Conservation (phyloP, 768 basidiomycete species). For the Leccinum boreale region DNA sequence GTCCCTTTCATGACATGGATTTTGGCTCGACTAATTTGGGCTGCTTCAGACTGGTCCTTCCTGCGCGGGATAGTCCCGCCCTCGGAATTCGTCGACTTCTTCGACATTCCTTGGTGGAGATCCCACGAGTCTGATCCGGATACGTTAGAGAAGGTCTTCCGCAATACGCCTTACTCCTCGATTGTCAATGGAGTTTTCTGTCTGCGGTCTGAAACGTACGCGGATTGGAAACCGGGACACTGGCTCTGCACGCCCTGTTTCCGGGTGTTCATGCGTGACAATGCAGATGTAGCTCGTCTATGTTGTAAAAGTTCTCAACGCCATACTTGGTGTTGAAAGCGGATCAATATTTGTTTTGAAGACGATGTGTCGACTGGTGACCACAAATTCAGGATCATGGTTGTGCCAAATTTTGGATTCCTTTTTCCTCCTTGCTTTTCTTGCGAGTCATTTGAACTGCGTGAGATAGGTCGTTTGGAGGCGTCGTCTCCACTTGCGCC, state of each 20-base stretch:
- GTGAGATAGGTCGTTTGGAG: too few relatives aligned
- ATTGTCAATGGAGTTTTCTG: slow-evolving; percentile 1
- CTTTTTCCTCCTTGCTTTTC: neutral
- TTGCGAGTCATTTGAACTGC: neutral
- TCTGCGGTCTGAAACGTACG: slow-evolving; percentile 3
- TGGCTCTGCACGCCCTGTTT: slow-evolving; percentile 15
- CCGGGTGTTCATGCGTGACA: slow-evolving; percentile 6
- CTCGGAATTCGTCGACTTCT: slow-evolving; percentile 7
- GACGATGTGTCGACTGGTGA: neutral
- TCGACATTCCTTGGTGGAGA: slow-evolving; percentile 17
- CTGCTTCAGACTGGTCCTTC: slow-evolving; percentile 13
- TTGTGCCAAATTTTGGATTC: neutral
- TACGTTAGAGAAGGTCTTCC: slow-evolving; percentile 4
- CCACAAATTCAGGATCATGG: neutral
- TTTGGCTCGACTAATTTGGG: neutral
- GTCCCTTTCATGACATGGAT: neutral
- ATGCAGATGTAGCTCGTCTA: slow-evolving; percentile 3
- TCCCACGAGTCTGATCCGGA: slow-evolving; percentile 1
- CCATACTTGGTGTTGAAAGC: neutral
- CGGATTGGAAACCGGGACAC: slow-evolving; percentile 5
- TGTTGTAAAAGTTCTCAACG: neutral
- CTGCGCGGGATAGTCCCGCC: slow-evolving; percentile 12
- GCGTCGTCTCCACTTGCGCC: too few relatives aligned
- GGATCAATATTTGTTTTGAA: neutral
- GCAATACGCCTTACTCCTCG: slow-evolving; percentile 3